Conservation (phyloP, 2,329 filamentous ascomycete species). For the Zelopaecilomyces penicillatus region DNA sequence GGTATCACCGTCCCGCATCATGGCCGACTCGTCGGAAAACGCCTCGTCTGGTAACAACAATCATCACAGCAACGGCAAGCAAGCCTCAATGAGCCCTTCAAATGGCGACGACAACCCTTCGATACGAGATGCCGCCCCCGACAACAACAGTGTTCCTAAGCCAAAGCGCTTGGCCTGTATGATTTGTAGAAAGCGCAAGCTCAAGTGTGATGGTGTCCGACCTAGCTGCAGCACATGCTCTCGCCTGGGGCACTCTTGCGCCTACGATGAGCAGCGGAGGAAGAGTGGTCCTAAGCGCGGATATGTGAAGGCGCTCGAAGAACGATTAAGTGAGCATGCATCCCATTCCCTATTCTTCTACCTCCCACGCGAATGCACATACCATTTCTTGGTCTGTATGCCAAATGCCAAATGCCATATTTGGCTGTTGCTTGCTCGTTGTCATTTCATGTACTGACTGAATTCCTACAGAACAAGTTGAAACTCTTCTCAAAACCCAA, state of each 20-base stretch:
- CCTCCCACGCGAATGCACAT: too few species aligned
- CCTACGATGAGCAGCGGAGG: slow-evolving; percentile 85
- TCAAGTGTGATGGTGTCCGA: slow-evolving; percentile 77
- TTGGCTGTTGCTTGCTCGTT: too few species aligned
- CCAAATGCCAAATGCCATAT: too few species aligned
- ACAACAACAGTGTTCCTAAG: slow-evolving; percentile 57
- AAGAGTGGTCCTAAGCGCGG: slow-evolving; percentile 93
- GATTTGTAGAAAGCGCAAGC: slow-evolving; percentile 84
- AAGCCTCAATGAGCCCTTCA: slow-evolving; percentile 20
- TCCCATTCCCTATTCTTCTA: background rate
- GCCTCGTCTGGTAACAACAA: slow-evolving; percentile 22
- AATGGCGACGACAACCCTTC: slow-evolving; percentile 26
- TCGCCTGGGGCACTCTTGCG: slow-evolving; percentile 76
- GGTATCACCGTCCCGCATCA: slow-evolving; percentile 8
- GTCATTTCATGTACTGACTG: background rate
- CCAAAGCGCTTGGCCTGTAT: slow-evolving; percentile 94
- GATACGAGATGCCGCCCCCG: slow-evolving; percentile 34
- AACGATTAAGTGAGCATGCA: slow-evolving; percentile 66
- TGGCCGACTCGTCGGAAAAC: slow-evolving; percentile 31
- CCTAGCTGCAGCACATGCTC: slow-evolving; percentile 86
- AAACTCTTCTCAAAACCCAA: slow-evolving; percentile 79
- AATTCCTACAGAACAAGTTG: slow-evolving; percentile 68
- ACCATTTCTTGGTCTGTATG: too few species aligned
- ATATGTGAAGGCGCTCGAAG: slow-evolving; percentile 90
- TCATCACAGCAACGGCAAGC: slow-evolving; percentile 10